These are phyloP conservation scores for Aspergillus heteromorphus DNA, from an alignment of 495 filamentous ascomycete genomes.

Conservation along the genomic window DNA sequence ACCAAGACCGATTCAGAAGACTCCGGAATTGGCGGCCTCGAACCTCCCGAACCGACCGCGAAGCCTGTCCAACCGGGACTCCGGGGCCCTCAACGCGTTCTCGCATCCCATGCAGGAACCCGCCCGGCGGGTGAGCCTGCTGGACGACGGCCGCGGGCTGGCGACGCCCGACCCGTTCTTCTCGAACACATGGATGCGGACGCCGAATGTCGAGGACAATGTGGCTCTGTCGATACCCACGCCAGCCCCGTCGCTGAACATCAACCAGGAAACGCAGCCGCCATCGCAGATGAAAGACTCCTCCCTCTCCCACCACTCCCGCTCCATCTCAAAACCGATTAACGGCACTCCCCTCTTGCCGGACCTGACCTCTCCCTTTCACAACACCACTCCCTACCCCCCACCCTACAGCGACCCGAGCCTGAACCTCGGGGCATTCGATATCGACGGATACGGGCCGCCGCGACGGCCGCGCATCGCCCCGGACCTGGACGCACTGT, in stretches of 20 bases:
- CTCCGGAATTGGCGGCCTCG: background rate
- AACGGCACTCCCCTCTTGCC: constrained; percentile 19
- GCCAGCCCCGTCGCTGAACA: constrained; percentile 30
- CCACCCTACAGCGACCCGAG: constrained; percentile 27
- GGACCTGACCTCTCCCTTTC: constrained; percentile 24
- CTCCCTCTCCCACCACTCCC: constrained; percentile 9
- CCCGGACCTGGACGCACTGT: constrained; percentile 38
- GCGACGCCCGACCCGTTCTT: constrained; percentile 22
- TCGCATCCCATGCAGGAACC: background rate
- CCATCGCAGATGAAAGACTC: constrained; percentile 17
- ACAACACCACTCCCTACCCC: constrained; percentile 18
- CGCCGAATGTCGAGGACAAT: constrained; percentile 26
- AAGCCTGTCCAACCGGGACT: background rate
- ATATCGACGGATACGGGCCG: constrained; percentile 30
- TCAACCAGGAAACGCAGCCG: constrained; percentile 18
- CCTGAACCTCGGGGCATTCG: constrained; percentile 24
- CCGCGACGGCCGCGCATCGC: constrained; percentile 34
- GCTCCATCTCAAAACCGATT: constrained; percentile 22
- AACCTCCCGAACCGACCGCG: constrained; percentile 2
- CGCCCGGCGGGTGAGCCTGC: background rate
- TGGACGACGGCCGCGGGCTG: constrained; percentile 11
- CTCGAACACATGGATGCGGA: constrained; percentile 29
- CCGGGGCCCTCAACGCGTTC: background rate
- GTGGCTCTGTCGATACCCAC: constrained; percentile 26
- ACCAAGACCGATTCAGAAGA: background rate